phyloP scores from a whole-genome alignment of 2,329 filamentous ascomycete species.

The Fusarium setosum region DNA sequence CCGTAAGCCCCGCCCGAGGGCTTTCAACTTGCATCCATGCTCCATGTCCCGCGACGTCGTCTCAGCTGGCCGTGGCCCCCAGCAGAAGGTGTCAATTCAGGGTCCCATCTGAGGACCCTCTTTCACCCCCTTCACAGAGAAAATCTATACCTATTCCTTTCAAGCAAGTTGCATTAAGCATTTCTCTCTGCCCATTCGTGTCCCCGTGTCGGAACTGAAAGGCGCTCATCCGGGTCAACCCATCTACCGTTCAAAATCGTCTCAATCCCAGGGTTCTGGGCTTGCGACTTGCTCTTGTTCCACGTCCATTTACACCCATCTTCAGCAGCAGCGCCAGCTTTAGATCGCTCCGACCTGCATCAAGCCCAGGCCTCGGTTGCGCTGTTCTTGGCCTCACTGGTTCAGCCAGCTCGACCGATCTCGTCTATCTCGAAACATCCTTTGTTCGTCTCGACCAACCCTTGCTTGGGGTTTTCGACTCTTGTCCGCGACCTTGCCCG shows the following conservation, averaged over 20 bases:
- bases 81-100: slow-evolving; percentile 42
- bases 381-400: background rate
- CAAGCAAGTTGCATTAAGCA: slow-evolving; percentile 26
- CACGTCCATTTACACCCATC: background rate
- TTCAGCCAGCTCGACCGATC: background rate
- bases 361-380: background rate
- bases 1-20: slow-evolving; percentile 28
- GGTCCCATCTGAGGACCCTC: slow-evolving; percentile 27
- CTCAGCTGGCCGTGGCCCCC: slow-evolving; percentile 14
- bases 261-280: slow-evolving; percentile 7
- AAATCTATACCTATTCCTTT: slow-evolving; percentile 35
- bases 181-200: background rate
- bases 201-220: background rate
- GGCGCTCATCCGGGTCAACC: background rate
- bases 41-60: slow-evolving; percentile 17
- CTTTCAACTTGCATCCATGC: background rate
- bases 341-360: background rate
- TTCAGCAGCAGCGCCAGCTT: background rate
- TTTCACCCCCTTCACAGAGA: slow-evolving; percentile 18
- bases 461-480: slow-evolving; percentile 2
- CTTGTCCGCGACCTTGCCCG: background rate
- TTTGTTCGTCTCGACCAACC: background rate
- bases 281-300: too few relatives aligned
- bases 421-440: background rate
- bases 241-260: background rate